phyloP scores from a whole-genome alignment of 306 rosid genomes.

The barrel medic (Medicago truncatula) region MtrunA17r5.0-ANR NC_053044.1:22650001-22650500 shows the following conservation, averaged over 20 bases:
- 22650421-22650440: conserved; percentile 5
- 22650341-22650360: conserved; percentile 14
- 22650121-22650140: conserved; percentile 30
- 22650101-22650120: conserved; percentile 19
- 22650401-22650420: background rate
- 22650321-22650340: background rate
- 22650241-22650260: background rate
- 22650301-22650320: background rate
- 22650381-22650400: background rate
- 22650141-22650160: conserved; percentile 19
- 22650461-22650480: background rate
- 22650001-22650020: conserved; percentile 92
- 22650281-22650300: conserved; percentile 2
- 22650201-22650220: conserved; percentile 10
- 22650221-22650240: background rate
- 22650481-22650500: background rate
- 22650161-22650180: background rate
- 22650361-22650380: background rate
- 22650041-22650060: conserved; percentile 22
- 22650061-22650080: conserved; percentile 9
- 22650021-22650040: conserved; percentile 64
- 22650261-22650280: background rate
- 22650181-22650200: background rate
- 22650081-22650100: conserved; percentile 25
- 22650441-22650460: background rate